Evolutionary conservation across 1,284 basidiomycete species (phyloP).

Genomic region (Limonomyces culmigenus): DNA sequence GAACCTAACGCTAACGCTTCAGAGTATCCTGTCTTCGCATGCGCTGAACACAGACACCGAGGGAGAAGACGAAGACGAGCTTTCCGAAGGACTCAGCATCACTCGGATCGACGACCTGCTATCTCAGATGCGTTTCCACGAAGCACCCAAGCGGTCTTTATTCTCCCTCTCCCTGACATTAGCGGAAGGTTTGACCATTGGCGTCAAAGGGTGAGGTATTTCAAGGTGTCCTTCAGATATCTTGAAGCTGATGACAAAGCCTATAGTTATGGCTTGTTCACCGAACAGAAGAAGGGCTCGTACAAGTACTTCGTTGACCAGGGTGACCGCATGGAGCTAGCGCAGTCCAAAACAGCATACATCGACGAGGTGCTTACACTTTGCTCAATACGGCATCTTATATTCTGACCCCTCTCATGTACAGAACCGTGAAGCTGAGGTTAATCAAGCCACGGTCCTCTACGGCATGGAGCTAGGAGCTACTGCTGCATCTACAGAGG

Average conservation of each 20-base stretch:
- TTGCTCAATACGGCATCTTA: background rate
- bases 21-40: conserved; percentile 48
- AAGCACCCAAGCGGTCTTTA: conserved; percentile 76
- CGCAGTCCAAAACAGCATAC: conserved; percentile 50
- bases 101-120: conserved; percentile 66
- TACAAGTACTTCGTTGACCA: conserved; percentile 73
- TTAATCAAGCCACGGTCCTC: conserved; percentile 36
- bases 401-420: background rate
- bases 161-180: conserved; percentile 77
- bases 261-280: conserved; percentile 67
- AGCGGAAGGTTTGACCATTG: conserved; percentile 70
- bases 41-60: conserved; percentile 22
- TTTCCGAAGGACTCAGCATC: conserved; percentile 54
- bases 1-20: conserved; percentile 1
- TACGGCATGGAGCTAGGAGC: conserved; percentile 46
- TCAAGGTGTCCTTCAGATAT: background rate
- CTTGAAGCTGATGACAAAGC: background rate
- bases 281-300: conserved; percentile 66
- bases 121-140: conserved; percentile 67
- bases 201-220: conserved; percentile 67
- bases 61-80: conserved; percentile 29
- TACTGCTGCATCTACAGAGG: conserved; percentile 20
- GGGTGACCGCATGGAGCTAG: conserved; percentile 63
- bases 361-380: conserved; percentile 50
- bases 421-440: conserved; percentile 43